Evolutionary conservation across 257 asterid genomes (phyloP).

Genomic region (Solanum bulbocastanum): DNA sequence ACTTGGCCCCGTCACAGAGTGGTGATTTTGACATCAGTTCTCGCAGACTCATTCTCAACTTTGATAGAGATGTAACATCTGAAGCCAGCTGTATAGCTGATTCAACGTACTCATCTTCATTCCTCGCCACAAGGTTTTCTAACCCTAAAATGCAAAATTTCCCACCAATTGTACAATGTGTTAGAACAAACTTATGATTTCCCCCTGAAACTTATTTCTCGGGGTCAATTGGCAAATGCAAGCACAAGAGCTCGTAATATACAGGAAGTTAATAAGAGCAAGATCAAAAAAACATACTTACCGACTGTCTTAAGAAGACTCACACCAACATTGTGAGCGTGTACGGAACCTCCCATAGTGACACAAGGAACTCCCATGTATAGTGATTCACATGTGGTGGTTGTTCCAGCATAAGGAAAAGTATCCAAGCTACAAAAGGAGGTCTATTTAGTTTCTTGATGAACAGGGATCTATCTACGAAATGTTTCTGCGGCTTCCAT

Average conservation of each 20-base stretch:
- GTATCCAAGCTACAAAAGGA: conserved; percentile 75
- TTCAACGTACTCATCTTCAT: conserved; percentile 80
- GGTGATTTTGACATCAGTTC: conserved; percentile 85
- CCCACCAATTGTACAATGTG: neutral
- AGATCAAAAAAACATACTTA: conserved; percentile 14
- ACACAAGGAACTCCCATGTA: conserved; percentile 99
- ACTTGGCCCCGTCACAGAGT: conserved; percentile 72
- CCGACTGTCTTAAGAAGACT: conserved; percentile 84
- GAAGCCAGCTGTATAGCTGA: conserved; percentile 64
- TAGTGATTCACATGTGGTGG: conserved; percentile 95
- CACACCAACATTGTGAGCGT: conserved; percentile 97
- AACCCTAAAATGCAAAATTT: conserved; percentile 41
- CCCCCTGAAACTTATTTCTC: neutral
- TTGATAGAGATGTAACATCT: conserved; percentile 61
- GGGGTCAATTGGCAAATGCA: neutral
- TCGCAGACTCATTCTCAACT: conserved; percentile 61
- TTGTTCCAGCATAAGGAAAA: conserved; percentile 98
- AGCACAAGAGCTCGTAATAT: neutral
- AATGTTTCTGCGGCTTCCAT: neutral
- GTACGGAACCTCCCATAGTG: conserved; percentile 91
- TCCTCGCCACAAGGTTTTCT: conserved; percentile 57
- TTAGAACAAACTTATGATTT: neutral
- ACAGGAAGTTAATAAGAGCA: neutral
- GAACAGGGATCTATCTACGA: neutral
- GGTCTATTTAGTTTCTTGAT: neutral